These are phyloP conservation scores for Hibiscus tridactylites DNA, from an alignment of 345 rosid species.

Conservation along the genomic window DNA sequence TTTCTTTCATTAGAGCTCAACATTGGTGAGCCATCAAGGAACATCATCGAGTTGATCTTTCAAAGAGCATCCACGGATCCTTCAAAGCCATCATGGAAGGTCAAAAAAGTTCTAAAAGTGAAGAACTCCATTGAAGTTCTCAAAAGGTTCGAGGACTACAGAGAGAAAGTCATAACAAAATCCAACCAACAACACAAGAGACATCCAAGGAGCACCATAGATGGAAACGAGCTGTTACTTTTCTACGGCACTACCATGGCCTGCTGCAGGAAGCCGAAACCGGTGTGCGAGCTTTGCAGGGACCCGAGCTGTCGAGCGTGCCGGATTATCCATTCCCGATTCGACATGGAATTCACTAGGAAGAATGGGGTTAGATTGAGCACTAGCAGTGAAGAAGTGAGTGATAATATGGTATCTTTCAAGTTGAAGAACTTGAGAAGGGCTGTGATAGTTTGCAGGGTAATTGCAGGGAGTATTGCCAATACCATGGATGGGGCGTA, in stretches of 20 bases:
- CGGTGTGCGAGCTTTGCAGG: constrained; percentile 22
- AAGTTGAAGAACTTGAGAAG: constrained; percentile 21
- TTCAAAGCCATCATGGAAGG: constrained; percentile 26
- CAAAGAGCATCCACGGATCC: constrained; percentile 27
- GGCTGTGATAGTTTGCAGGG: constrained; percentile 36
- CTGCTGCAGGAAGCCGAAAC: constrained; percentile 12
- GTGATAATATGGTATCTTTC: constrained; percentile 14
- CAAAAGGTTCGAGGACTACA: constrained; percentile 34
- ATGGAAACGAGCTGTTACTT: constrained; percentile 30
- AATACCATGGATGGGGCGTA: constrained; percentile 10
- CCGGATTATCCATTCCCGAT: constrained; percentile 28
- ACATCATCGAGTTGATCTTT: constrained; percentile 38
- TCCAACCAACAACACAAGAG: constrained; percentile 7
- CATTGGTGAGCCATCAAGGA: constrained; percentile 41
- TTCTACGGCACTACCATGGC: constrained; percentile 45
- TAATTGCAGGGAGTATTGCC: constrained; percentile 24
- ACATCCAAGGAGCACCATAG: constrained; percentile 39
- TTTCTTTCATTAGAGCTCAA: constrained; percentile 23
- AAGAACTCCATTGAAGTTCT: constrained; percentile 27
- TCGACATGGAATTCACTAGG: constrained; percentile 20
- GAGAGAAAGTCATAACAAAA: constrained; percentile 31
- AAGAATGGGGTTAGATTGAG: constrained; percentile 27
- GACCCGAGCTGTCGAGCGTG: constrained; percentile 34
- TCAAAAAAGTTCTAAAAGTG: constrained; percentile 38
- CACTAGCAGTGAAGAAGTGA: constrained; percentile 24